Base-by-base conservation (phyloP, 768 basidiomycete species). In the Lyophyllum atratum region DNA sequence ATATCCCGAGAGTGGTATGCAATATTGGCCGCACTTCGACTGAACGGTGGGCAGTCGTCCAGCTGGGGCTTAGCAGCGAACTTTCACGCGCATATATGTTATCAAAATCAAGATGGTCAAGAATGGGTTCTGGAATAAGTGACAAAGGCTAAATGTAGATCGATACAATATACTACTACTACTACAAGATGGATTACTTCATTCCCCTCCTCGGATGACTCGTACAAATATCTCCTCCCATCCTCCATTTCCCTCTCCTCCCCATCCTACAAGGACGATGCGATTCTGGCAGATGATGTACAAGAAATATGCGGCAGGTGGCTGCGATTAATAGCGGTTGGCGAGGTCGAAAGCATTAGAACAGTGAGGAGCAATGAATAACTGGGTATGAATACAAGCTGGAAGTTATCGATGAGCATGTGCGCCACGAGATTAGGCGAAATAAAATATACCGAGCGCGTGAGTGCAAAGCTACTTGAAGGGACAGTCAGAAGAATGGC, bases 401-500 rank as follows among this genome's bases (percentile, higher is more conserved):
- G 44, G 40, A 40, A 33, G 10, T 19, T 24, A 51, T 47, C 17
- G 53, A 37, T 49, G 12, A 62, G 62, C 45, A 40, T 31, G 46
- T 57, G 55, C 58, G 50, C 45, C 45, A 55, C 50, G 48, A 33
- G 46, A 45, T 22, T 29, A 57, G 34, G 40, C 33, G 26, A 26
- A 31, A 21, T n/a, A 17, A 12, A 17, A 60, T 60, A 25, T 40
- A 63, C 59, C 45, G 28, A 21, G 28, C 17, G 37, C n/a, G n/a
- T n/a, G n/a, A n/a, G n/a, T 1, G n/a, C 39, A 22, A 33, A 24
- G 45, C 76, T 70, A 83, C 67, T 77, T 82, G 84, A 87, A 87
- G 42, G 86, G 86, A 76, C 87, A 89, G 66, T 74, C 78, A 33
- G 84, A 81, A 25, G 83, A 69, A 64, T 82, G 80, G 57, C 75